A percentile compares a stretch with the other conserved stretches of the same genome.
phyloP scores from a whole-genome alignment of 371 early-diverging fungal genomes.

The Actinomortierella ambigua region DNA sequence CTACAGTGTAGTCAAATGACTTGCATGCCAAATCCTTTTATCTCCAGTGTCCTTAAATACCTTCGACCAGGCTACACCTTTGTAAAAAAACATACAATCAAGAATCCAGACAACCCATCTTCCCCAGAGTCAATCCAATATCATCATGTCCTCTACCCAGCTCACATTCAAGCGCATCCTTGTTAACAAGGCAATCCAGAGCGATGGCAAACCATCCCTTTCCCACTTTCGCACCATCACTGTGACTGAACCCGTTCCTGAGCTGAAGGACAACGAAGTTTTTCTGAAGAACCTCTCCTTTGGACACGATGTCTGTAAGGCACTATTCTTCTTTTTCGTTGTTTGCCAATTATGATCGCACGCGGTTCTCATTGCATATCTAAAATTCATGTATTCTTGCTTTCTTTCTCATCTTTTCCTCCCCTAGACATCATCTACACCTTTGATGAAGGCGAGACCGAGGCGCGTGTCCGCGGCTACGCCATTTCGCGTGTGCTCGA shows the following conservation, averaged over 20 bases:
- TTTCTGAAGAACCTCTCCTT: slow-evolving; percentile 48
- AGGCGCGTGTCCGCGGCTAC: slow-evolving; percentile 1
- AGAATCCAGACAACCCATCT: too few relatives aligned
- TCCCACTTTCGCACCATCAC: slow-evolving; percentile 30
- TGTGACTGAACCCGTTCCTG: slow-evolving; percentile 18
- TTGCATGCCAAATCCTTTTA: too few relatives aligned
- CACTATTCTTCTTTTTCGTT: slow-evolving; percentile 6
- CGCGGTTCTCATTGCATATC: too few relatives aligned
- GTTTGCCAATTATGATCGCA: too few relatives aligned
- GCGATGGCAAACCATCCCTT: slow-evolving; percentile 26
- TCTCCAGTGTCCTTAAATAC: too few relatives aligned
- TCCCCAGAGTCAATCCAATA: too few relatives aligned
- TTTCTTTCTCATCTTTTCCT: background rate
- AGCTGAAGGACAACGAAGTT: slow-evolving; percentile 37
- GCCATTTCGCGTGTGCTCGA: slow-evolving; percentile 21
- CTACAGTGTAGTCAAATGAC: too few relatives aligned
- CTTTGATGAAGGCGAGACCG: slow-evolving; percentile 11
- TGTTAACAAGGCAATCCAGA: slow-evolving; percentile 23
- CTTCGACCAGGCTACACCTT: too few relatives aligned
- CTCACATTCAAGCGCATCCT: slow-evolving; percentile 11
- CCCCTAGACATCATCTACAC: slow-evolving; percentile 22
- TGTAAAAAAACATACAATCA: too few relatives aligned
- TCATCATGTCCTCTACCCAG: too few relatives aligned
- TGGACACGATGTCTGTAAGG: slow-evolving; percentile 47
- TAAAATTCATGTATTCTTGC: background rate